Conservation (phyloP, 768 basidiomycete genomes). For the Mycena indigotica region DNA sequence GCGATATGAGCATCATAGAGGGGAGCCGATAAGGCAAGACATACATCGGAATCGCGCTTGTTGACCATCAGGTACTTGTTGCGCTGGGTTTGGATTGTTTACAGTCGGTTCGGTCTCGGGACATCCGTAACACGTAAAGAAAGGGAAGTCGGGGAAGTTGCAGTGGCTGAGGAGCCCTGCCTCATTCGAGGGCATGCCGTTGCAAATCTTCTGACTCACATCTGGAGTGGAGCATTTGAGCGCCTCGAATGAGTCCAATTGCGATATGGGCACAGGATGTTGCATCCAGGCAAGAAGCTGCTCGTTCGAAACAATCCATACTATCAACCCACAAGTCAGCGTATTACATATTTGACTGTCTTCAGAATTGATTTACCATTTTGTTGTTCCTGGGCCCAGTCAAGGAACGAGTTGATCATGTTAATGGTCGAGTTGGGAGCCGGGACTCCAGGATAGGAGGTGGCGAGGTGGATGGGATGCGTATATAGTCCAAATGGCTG, state of each 20-base stretch:
- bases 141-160: slow-evolving; percentile 74
- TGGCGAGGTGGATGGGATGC: slow-evolving; percentile 70
- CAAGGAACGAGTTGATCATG: slow-evolving; percentile 80
- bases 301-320: slow-evolving; percentile 73
- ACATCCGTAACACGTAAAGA: slow-evolving; percentile 82
- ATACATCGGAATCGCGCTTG: slow-evolving; percentile 57
- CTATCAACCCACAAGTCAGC: slow-evolving; percentile 41
- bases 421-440: slow-evolving; percentile 55
- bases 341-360: not conserved
- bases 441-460: slow-evolving; percentile 61
- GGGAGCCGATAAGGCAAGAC: slow-evolving; percentile 24
- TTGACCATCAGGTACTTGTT: slow-evolving; percentile 48
- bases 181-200: slow-evolving; percentile 74
- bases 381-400: slow-evolving; percentile 76
- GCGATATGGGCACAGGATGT: slow-evolving; percentile 64
- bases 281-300: slow-evolving; percentile 76
- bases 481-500: slow-evolving; percentile 83
- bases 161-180: slow-evolving; percentile 62
- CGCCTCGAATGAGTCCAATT: slow-evolving; percentile 54
- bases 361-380: slow-evolving; percentile 46
- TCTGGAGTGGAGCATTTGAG: slow-evolving; percentile 68
- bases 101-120: slow-evolving; percentile 56
- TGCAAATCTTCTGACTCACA: slow-evolving; percentile 69
- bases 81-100: slow-evolving; percentile 66
- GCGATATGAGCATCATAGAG: slow-evolving; percentile 4